A percentile compares a stretch with the other conserved stretches of the same genome.
Conservation (phyloP, 441 rosid species). For the Erodium chrysanthum region DNA sequence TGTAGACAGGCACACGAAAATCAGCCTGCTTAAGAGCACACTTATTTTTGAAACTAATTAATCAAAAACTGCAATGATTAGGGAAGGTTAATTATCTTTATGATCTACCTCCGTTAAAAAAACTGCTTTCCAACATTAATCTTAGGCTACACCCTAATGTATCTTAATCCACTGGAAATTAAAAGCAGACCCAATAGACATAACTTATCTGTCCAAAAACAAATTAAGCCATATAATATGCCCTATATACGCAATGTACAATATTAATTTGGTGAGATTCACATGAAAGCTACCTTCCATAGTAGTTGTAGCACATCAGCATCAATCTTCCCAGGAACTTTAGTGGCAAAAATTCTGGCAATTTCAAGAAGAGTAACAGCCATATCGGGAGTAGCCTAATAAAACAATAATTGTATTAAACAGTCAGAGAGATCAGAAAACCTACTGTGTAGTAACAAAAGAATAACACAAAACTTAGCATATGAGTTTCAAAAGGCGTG, state of each 20-base stretch:
- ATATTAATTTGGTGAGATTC: background rate
- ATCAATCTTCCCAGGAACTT: slow-evolving; percentile 98
- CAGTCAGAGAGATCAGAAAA: background rate
- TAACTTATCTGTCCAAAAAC: background rate
- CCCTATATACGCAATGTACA: background rate
- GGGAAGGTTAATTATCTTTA: background rate
- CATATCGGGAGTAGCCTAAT: slow-evolving; percentile 98
- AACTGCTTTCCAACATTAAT: background rate
- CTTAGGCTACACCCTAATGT: background rate
- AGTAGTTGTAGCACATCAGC: slow-evolving; percentile 94
- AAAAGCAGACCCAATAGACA: background rate
- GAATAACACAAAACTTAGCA: background rate
- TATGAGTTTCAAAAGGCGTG: background rate
- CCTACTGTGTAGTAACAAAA: slow-evolving; percentile 3
- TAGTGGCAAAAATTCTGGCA: slow-evolving; percentile 97
- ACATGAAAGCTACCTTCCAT: slow-evolving; percentile 64
- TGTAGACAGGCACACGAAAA: background rate
- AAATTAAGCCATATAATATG: background rate
- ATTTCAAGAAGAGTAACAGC: slow-evolving; percentile 98
- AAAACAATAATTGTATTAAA: slow-evolving; percentile 18
- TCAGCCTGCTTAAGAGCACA: background rate
- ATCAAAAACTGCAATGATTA: background rate
- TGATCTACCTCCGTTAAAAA: background rate
- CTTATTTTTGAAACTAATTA: background rate
- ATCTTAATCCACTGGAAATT: background rate